Evolutionary conservation across 2,329 filamentous ascomycete species (phyloP).

Genomic region (Plectosphaerella cucumerina): DNA sequence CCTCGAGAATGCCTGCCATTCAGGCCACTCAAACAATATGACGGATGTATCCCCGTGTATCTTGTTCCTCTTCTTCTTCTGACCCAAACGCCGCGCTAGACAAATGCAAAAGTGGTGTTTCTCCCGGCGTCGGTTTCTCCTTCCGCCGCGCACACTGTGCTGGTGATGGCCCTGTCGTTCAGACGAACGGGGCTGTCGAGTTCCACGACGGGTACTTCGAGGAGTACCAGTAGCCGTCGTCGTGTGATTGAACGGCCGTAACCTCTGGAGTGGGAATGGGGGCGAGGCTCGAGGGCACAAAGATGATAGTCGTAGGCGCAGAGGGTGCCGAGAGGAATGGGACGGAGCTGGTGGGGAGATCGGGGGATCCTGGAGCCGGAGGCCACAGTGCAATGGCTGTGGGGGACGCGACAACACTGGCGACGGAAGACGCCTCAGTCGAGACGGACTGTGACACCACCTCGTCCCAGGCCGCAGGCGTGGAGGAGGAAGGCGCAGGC

Average conservation of each 20-base stretch:
- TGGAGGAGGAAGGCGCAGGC: constrained; percentile 3
- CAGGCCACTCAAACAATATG: no score
- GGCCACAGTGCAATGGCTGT: no score
- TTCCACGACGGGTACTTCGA: constrained; percentile 39
- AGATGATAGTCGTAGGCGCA: no score
- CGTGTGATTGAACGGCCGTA: constrained; percentile 21
- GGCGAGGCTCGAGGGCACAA: background rate
- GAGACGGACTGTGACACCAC: background rate
- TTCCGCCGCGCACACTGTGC: no score
- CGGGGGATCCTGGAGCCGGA: no score
- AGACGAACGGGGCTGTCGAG: constrained; percentile 2
- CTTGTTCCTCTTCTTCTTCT: background rate
- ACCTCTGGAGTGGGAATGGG: constrained; percentile 3
- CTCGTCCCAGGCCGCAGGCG: background rate
- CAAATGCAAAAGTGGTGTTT: no score
- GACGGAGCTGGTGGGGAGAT: no score
- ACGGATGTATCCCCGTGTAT: background rate
- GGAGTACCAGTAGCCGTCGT: constrained; percentile 42
- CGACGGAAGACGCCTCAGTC: background rate
- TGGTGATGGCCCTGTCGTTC: no score
- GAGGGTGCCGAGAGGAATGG: no score
- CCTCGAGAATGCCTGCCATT: background rate
- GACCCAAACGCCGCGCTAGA: background rate
- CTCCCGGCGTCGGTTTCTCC: no score
- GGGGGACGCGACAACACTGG: no score